Evolutionary conservation across 1,284 basidiomycete genomes (phyloP), one percentile per base, ranked within the genome.

Genomic region (Ceratobasidium sp.): DNA sequence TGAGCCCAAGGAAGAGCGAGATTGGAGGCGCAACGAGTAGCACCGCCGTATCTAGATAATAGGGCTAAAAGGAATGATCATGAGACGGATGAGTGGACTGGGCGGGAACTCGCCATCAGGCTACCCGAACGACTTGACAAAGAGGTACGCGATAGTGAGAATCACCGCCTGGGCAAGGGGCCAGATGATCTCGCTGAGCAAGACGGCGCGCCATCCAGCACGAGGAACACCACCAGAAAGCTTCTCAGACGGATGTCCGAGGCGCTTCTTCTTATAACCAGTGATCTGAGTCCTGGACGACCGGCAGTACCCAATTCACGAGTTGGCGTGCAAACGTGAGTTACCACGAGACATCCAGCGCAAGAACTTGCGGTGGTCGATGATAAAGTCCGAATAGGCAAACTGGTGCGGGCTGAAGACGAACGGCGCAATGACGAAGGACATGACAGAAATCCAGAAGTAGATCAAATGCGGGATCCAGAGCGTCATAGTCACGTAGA

Each of bases 271-370:
- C 90, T 98, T 98, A 91, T 96, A 98, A 50, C 96, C 96, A 62
- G 96, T 98, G 84, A 98, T 96, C 90, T 96, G 93, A 13, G 96
- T 98, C 79, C 96, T 90, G 48, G 95, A 96, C 77, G 98, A 87
- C 78, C 96, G 94, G 84, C 96, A 98, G 86, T 98, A 98, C 0
- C 96, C 96, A 80, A 98, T 97, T 96, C 96, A 98, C 4, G 96
- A 97, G 85, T 97, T 98, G 83, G 91, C 94, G 86, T 98, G 96
- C n/a, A 95, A 95, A 26, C 95, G 90, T 68, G 96, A 97, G 86
- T 98, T 98, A 78, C 96, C 96, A 80, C 96, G 91, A 70, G 93
- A 96, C 96, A 98, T 97, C 96, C 96, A 98, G 81, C 96, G 90
- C 81, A 98, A 87, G 88, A 96, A 98, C 86, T 98, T 96, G 82